Evolutionary conservation across 2,329 filamentous ascomycete species (phyloP).

Genomic region (Monilinia vaccinii-corymbosi): DNA sequence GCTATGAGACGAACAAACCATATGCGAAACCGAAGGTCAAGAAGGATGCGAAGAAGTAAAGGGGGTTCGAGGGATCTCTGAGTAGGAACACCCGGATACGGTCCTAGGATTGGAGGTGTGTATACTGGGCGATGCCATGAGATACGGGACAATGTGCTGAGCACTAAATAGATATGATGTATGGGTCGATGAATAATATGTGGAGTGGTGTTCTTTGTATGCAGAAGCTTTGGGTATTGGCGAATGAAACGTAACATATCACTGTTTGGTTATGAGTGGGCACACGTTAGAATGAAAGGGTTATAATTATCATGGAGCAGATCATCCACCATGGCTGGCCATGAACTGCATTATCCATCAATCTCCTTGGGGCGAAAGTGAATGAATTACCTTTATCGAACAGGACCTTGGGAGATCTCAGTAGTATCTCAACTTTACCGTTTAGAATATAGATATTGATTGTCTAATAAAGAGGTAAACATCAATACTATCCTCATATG

Average conservation of each 20-base stretch:
- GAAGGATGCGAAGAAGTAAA: constrained; percentile 12
- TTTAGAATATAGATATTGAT: not conserved
- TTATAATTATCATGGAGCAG: not conserved
- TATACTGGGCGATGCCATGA: not conserved
- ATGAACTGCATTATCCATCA: not conserved
- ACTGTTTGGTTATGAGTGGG: not conserved
- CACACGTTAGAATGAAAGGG: not conserved
- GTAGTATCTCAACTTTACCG: not conserved
- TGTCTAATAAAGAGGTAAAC: not conserved
- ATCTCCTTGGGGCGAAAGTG: not conserved
- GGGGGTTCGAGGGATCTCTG: not conserved
- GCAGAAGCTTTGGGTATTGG: not conserved
- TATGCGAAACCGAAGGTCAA: constrained; percentile 28
- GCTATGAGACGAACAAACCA: constrained; percentile 24
- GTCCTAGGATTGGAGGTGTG: not conserved
- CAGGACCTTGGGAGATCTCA: not conserved
- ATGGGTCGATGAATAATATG: not conserved
- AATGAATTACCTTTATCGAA: not conserved
- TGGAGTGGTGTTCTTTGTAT: not conserved
- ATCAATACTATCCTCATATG: not conserved
- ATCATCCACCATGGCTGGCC: not conserved
- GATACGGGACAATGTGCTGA: not conserved
- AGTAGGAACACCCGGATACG: not conserved
- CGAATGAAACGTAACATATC: not conserved
- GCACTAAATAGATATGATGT: not conserved